Evolutionary conservation across 345 rosid genomes (phyloP), one percentile per base, ranked within the genome.

Genomic region (Aquilaria yunnanensis): DNA sequence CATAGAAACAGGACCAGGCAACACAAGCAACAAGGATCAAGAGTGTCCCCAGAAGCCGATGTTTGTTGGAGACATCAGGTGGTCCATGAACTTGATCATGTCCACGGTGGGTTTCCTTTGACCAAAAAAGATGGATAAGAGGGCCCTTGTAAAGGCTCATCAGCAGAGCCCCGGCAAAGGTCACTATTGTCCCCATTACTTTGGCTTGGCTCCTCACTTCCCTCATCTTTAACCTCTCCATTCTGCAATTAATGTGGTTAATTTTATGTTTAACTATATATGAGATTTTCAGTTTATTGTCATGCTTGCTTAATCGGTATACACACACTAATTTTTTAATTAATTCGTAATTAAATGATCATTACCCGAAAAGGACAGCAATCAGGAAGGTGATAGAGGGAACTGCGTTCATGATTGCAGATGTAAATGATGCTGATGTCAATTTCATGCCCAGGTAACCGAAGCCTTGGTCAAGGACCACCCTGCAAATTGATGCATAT

Each of bases 131-230:
- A 60, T 83, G 67, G 61, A 82, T 67, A 14, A 79, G 43, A 3
- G 92, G 96, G 49, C 92, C 95, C 68, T 92, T 81, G 61, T 87
- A 85, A 33, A 87, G 23, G 47, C 96, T 74, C 92, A 87, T 87
- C 49, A 81, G 75, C 64, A 92, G 50, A 59, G 96, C 90, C 4
- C 91, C 98, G 45, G 65, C 80, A 45, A 82, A 76, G 2, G 85
- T 85, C 13, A 87, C 80, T 31, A 84, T 8, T 8, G 92, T 87
- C 59, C 90, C 91, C 2, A 77, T 31, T 9, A 89, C 61, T 73
- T 89, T 89, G 1, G 98, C 98, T 58, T 74, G 74, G 57, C 88
- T 78, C 12, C 82, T 64, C 0, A 54, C 34, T 61, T 86, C 83
- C 59, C 54, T 72, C 9, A 83, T 75, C 13, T 60, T 86, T 56